Base-by-base conservation (phyloP, 164 flowering plant species). In the Houttuynia cordata region DNA sequence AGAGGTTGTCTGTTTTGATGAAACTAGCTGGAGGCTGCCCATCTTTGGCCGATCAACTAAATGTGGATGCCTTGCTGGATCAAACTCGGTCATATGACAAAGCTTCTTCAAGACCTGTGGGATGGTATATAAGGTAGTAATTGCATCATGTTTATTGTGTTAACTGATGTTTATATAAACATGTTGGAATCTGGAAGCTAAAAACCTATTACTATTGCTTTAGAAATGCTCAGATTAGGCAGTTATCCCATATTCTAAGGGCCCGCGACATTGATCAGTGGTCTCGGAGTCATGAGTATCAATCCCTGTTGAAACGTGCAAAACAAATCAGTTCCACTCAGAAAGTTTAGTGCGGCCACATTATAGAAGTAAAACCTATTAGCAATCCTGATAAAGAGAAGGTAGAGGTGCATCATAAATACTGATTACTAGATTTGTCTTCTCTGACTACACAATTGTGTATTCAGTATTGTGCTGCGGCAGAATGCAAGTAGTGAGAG, bases 1-100 rank as follows among this genome's bases (percentile, higher is more conserved):
- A 87, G 91, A 93, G 98, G 84, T 93, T 63, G 98, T 93, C 98
- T 52, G 96, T 93, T 64, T 75, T 89, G 69, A 93, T 93, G 98
- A 93, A 93, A 84, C 67, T 93, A 75, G 88, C 96, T 63, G 98
- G 98, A 50, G 98, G 98, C 55, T 80, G 88, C 74, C 96, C 98
- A 37, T 93, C 98, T 22, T 49, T 93, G 67, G 84, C 98, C 41
- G 94, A 93, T 76, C 96, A 93, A 73, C 78, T 93, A 61, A 93
- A 89, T 62, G 96, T 89, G 62, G 98, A 93, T 71, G 98, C 98
- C 8, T 93, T 93, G 67, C 69, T 93, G 77, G 98, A 93, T 77
- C 98, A 93, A 83, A 96, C 97, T 74, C 92, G 97, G 25, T 89
- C 97, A 37, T 93, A 93, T 75, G 98, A 93, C 59, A 86, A 81